These are phyloP conservation scores for Zasmidium citrigriseum DNA, from an alignment of 2,329 filamentous ascomycete genomes.

Conservation along the genomic window DNA sequence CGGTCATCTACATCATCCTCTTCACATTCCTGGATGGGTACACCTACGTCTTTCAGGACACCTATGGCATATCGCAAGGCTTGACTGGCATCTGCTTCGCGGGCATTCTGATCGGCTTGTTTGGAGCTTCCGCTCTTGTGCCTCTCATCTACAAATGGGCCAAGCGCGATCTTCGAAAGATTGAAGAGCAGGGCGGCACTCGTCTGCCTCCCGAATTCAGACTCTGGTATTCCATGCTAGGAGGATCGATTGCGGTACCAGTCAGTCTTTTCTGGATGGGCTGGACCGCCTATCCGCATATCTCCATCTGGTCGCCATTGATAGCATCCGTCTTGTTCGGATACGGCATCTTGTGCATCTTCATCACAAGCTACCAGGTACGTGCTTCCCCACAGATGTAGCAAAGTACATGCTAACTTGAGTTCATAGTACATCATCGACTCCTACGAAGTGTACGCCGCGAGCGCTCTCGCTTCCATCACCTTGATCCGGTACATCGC, in stretches of 20 bases:
- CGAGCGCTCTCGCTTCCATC: constrained; percentile 47
- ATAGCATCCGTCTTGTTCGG: constrained; percentile 55
- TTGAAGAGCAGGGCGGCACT: constrained; percentile 38
- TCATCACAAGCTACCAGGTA: constrained; percentile 52
- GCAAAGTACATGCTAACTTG: background rate
- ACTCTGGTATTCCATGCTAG: constrained; percentile 55
- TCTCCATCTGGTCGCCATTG: constrained; percentile 56
- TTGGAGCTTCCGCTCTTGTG: constrained; percentile 16
- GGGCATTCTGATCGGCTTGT: constrained; percentile 19
- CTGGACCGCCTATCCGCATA: constrained; percentile 49
- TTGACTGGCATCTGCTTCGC: constrained; percentile 19
- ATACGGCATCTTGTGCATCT: constrained; percentile 52
- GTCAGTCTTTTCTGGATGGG: constrained; percentile 60
- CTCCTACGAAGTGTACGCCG: constrained; percentile 56
- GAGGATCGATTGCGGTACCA: constrained; percentile 49
- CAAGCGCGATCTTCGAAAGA: constrained; percentile 42
- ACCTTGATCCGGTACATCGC: constrained; percentile 44
- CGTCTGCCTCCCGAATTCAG: constrained; percentile 55
- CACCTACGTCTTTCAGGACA: constrained; percentile 53
- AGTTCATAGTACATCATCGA: constrained; percentile 56
- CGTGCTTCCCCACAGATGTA: background rate
- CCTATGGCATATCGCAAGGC: constrained; percentile 44
- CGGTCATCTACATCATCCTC: constrained; percentile 54
- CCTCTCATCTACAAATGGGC: constrained; percentile 22
- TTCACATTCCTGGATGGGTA: constrained; percentile 59